phyloP scores from a whole-genome alignment of 768 basidiomycete genomes.

The Ephemerocybe angulata region DNA sequence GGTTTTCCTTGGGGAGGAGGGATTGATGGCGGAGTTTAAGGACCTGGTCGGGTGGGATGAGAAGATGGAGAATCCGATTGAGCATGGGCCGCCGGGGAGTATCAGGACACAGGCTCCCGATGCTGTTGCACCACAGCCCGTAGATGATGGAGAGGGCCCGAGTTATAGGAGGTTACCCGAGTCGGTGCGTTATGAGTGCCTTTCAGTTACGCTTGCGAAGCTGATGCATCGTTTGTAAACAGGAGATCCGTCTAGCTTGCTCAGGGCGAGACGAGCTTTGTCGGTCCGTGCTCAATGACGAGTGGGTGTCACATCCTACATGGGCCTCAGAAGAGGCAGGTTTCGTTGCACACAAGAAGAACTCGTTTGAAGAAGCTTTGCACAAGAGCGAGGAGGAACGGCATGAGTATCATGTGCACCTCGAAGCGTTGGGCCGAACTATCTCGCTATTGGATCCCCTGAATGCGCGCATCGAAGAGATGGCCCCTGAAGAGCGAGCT shows the following conservation, averaged over 20 bases:
- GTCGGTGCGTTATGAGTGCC: constrained; percentile 55
- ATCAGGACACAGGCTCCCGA: constrained; percentile 75
- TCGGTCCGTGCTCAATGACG: constrained; percentile 93
- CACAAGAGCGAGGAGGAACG: constrained; percentile 98
- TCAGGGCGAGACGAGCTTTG: constrained; percentile 93
- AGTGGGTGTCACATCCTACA: constrained; percentile 98
- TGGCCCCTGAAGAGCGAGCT: constrained; percentile 83
- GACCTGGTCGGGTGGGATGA: constrained; percentile 81
- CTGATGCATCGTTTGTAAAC: constrained; percentile 4
- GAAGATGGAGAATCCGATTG: constrained; percentile 45
- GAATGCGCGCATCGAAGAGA: constrained; percentile 76
- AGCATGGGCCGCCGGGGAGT: constrained; percentile 74
- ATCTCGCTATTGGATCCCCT: constrained; percentile 91
- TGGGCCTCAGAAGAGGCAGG: constrained; percentile 97
- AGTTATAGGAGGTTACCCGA: constrained; percentile 90
- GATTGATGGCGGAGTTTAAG: constrained; percentile 81
- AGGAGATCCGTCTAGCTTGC: constrained; percentile 90
- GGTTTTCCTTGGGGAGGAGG: constrained; percentile 77
- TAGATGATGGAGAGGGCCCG: constrained; percentile 84
- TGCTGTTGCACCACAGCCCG: constrained; percentile 70
- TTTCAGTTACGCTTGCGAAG: neutral
- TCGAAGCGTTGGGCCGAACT: constrained; percentile 86
- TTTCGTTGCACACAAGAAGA: constrained; percentile 95
- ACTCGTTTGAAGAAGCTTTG: constrained; percentile 90
- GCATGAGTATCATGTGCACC: constrained; percentile 94